phyloP scores from a whole-genome alignment of 202 grass and related monocot genomes.

The Digitaria exilis region DNA sequence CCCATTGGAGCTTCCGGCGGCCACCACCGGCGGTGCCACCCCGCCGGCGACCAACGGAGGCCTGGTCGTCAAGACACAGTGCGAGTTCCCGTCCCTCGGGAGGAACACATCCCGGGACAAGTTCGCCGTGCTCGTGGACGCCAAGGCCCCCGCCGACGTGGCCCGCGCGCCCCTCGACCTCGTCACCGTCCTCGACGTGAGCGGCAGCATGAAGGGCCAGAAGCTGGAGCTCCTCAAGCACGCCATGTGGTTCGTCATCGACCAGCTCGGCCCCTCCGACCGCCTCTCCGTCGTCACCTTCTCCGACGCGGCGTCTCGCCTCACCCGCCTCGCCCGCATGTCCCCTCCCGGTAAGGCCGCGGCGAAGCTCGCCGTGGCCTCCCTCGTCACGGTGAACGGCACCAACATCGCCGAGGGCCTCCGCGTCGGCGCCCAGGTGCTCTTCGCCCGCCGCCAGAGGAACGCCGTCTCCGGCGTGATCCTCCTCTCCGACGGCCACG shows the following conservation, averaged over 20 bases:
- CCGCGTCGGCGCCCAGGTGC: neutral
- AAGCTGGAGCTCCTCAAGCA: neutral
- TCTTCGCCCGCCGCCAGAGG: neutral
- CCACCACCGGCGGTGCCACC: neutral
- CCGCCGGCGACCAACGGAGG: neutral
- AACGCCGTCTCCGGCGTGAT: neutral
- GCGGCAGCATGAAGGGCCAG: neutral
- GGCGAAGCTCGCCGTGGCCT: neutral
- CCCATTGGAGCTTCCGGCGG: neutral
- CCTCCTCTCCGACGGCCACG: neutral
- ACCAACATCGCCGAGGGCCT: neutral
- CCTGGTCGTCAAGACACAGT: neutral
- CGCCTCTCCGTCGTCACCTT: neutral
- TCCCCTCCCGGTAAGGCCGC: neutral
- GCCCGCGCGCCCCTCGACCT: neutral
- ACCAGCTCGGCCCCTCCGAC: neutral
- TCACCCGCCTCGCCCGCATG: neutral
- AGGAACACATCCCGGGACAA: neutral
- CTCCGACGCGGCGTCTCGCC: neutral
- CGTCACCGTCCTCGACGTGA: neutral
- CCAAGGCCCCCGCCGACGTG: neutral
- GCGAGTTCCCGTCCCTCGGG: neutral
- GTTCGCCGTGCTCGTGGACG: neutral
- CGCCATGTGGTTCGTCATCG: neutral
- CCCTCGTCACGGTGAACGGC: accelerated